phyloP scores from a whole-genome alignment of 164 flowering plant species.

The Piper longum region DNA sequence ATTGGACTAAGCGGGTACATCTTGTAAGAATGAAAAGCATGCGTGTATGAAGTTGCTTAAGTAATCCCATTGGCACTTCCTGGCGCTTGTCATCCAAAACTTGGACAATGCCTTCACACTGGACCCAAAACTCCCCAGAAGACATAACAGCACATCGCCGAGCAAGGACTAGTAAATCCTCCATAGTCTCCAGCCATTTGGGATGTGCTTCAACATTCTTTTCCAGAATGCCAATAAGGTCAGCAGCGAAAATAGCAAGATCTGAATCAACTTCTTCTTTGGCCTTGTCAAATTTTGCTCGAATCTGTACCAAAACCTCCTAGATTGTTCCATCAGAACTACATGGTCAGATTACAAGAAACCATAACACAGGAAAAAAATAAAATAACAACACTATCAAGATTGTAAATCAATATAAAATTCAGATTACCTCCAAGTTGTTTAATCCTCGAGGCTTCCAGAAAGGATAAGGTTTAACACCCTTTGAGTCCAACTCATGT shows the following conservation, averaged over 20 bases:
- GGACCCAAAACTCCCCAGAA: conserved; percentile 97
- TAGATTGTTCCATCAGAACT: conserved; percentile 14
- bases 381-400: neutral
- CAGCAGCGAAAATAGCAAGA: conserved; percentile 89
- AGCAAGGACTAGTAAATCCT: conserved; percentile 83
- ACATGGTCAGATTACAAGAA: neutral
- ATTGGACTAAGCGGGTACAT: conserved; percentile 92
- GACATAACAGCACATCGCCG: conserved; percentile 89
- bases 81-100: conserved; percentile 96
- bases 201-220: conserved; percentile 89
- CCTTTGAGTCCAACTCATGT: conserved; percentile 95
- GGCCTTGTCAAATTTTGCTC: conserved; percentile 91
- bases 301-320: conserved; percentile 77
- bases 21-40: conserved; percentile 98
- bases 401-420: neutral
- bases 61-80: conserved; percentile 79
- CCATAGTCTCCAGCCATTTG: conserved; percentile 95
- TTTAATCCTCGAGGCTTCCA: conserved; percentile 94
- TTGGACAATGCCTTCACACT: conserved; percentile 98
- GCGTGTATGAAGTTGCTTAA: conserved; percentile 92
- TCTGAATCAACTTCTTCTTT: conserved; percentile 99
- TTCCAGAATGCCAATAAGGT: conserved; percentile 78
- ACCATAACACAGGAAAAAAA: neutral
- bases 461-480: conserved; percentile 94
- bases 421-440: conserved; percentile 61